Conservation (phyloP, 768 basidiomycete species). For the Hericium erinaceus region DNA sequence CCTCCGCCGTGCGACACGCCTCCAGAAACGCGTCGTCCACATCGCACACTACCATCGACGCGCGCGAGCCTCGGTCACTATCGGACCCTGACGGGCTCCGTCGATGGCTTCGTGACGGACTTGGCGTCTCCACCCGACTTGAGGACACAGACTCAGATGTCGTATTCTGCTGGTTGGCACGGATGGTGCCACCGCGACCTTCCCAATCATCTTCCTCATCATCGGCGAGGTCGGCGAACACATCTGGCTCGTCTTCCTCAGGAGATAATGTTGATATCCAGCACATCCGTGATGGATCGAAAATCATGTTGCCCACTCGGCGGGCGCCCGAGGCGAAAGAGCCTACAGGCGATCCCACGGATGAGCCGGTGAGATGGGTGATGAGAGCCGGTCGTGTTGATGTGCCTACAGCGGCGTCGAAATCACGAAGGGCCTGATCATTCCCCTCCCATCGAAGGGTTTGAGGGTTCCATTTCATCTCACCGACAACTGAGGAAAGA, state of each 20-base stretch:
- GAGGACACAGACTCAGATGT: slow-evolving; percentile 20
- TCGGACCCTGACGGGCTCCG: slow-evolving; percentile 67
- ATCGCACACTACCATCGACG: slow-evolving; percentile 69
- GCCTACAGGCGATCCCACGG: slow-evolving; percentile 68
- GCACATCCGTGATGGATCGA: slow-evolving; percentile 90
- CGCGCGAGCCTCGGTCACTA: slow-evolving; percentile 73
- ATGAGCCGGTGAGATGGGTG: slow-evolving; percentile 86
- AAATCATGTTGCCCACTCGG: slow-evolving; percentile 96
- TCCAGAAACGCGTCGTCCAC: slow-evolving; percentile 68
- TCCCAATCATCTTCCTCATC: slow-evolving; percentile 84
- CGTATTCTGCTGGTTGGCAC: slow-evolving; percentile 36
- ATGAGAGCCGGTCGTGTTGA: slow-evolving; percentile 93
- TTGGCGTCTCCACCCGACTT: slow-evolving; percentile 35
- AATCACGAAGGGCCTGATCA: slow-evolving; percentile 83
- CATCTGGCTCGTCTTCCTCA: slow-evolving; percentile 90
- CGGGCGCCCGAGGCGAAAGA: slow-evolving; percentile 71
- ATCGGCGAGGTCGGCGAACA: slow-evolving; percentile 88
- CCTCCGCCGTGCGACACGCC: slow-evolving; percentile 68
- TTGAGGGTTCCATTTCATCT: slow-evolving; percentile 95
- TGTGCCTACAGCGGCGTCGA: slow-evolving; percentile 62
- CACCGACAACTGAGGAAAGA: slow-evolving; percentile 65
- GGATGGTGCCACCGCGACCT: slow-evolving; percentile 71
- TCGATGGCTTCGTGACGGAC: slow-evolving; percentile 51
- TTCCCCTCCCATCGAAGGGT: slow-evolving; percentile 96
- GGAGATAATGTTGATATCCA: slow-evolving; percentile 83